These are phyloP conservation scores for Knufia petricola DNA, from an alignment of 2,329 filamentous ascomycete genomes.

Conservation along the genomic window DNA sequence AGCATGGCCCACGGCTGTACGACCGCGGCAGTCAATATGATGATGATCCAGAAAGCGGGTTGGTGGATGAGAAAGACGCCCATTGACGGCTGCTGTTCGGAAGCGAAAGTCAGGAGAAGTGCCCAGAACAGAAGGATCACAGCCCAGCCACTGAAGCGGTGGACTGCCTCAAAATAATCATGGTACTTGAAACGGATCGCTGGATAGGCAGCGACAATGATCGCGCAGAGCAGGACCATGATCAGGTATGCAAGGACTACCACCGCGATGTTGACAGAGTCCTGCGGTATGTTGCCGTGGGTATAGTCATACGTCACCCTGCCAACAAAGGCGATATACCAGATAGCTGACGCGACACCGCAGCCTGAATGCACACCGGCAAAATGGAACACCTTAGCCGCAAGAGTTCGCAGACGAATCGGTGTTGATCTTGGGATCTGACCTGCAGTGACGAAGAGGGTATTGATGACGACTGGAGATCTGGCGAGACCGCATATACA, in stretches of 20 bases:
- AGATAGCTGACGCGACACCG: conserved; percentile 31
- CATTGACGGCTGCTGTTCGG: conserved; percentile 8
- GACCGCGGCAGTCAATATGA: conserved; percentile 20
- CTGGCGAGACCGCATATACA: conserved; percentile 29
- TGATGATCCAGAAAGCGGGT: conserved; percentile 21
- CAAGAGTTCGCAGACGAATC: conserved; percentile 27
- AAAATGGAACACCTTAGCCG: conserved; percentile 34
- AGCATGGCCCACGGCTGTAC: conserved; percentile 22
- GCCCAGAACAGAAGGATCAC: conserved; percentile 19
- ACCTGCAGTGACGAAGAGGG: conserved; percentile 28
- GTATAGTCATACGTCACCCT: conserved; percentile 4
- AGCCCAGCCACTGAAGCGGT: conserved; percentile 31
- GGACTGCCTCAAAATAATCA: conserved; percentile 30
- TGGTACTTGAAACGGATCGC: conserved; percentile 25
- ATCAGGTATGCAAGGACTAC: conserved; percentile 26
- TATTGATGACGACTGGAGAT: conserved; percentile 34
- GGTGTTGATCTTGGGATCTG: conserved; percentile 28
- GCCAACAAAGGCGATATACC: conserved; percentile 30
- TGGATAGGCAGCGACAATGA: conserved; percentile 26
- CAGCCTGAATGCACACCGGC: conserved; percentile 33
- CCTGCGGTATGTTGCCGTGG: conserved; percentile 1
- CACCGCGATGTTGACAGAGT: conserved; percentile 27
- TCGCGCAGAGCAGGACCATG: conserved; percentile 23
- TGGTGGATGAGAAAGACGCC: conserved; percentile 9
- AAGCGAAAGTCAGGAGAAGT: conserved; percentile 7